These are phyloP conservation scores for Aspergillus pseudoglaucus DNA, from an alignment of 2,329 filamentous ascomycete species.

Conservation along the genomic window DNA sequence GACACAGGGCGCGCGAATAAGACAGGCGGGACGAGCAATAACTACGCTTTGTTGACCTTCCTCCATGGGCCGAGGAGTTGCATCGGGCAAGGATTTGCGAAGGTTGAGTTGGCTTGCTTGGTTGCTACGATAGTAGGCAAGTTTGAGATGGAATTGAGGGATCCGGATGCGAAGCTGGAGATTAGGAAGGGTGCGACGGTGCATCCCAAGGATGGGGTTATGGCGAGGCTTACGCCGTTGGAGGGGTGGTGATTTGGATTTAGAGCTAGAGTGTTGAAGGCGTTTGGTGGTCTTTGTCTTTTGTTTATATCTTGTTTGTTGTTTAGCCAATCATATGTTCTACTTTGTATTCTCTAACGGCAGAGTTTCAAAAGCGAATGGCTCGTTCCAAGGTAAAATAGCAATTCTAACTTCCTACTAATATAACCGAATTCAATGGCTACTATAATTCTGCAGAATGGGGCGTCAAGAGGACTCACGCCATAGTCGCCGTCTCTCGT, in stretches of 20 bases:
- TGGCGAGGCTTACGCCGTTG: conserved; percentile 53
- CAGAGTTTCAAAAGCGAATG: no score
- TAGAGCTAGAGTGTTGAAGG: not conserved
- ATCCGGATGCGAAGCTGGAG: conserved; percentile 53
- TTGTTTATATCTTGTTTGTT: not conserved
- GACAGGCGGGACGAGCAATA: conserved; percentile 65
- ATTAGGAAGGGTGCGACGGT: conserved; percentile 67
- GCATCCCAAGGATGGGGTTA: conserved; percentile 65
- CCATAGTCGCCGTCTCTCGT: no score
- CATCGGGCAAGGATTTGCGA: conserved; percentile 75
- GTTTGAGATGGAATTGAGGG: conserved; percentile 62
- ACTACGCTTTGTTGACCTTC: conserved; percentile 76
- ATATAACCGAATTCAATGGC: no score
- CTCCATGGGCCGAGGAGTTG: conserved; percentile 80
- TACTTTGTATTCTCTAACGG: no score
- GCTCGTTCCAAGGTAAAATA: no score
- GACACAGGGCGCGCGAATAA: conserved; percentile 37
- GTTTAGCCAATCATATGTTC: not conserved
- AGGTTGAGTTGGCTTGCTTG: conserved; percentile 77
- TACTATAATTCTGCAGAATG: no score
- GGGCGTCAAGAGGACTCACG: no score
- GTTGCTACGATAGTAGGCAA: conserved; percentile 69
- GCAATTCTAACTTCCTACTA: no score
- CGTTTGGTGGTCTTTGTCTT: not conserved
- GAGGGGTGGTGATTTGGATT: conserved; percentile 21